Conservation (phyloP, 2,329 filamentous ascomycete genomes). For the Penicillium freii region DNA sequence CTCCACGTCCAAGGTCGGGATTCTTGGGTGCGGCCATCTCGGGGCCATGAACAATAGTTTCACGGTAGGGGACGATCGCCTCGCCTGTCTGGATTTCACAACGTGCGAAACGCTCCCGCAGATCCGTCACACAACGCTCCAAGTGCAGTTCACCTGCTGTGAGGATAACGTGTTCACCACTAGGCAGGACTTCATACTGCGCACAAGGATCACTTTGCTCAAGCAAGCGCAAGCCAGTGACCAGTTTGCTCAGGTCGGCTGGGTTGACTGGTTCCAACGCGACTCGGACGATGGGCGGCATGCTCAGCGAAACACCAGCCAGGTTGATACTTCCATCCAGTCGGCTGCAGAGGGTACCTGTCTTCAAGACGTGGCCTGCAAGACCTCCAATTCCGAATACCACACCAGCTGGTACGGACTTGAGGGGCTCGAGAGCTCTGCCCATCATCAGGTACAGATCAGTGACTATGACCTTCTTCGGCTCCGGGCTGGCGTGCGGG, state of each 20-base stretch:
- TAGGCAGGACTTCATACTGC: constrained; percentile 88
- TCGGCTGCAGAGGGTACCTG: constrained; percentile 86
- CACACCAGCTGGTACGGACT: constrained; percentile 84
- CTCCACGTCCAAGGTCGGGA: constrained; percentile 81
- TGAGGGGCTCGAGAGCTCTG: constrained; percentile 75
- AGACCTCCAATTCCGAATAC: constrained; percentile 94
- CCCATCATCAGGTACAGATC: constrained; percentile 97
- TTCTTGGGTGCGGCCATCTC: constrained; percentile 91
- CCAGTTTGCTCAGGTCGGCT: constrained; percentile 90
- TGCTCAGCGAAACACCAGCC: constrained; percentile 76
- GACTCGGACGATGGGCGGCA: constrained; percentile 90
- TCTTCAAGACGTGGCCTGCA: constrained; percentile 91
- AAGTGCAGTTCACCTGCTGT: constrained; percentile 94
- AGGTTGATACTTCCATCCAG: constrained; percentile 85
- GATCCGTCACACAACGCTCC: constrained; percentile 88
- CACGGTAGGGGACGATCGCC: constrained; percentile 91
- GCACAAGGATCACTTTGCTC: constrained; percentile 96
- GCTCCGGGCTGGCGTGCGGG: constrained; percentile 68
- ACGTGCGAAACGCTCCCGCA: constrained; percentile 85
- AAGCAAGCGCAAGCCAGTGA: constrained; percentile 77
- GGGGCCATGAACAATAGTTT: constrained; percentile 80
- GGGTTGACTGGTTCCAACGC: constrained; percentile 92
- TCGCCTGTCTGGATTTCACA: constrained; percentile 94
- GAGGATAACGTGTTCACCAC: constrained; percentile 89
- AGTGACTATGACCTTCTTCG: constrained; percentile 78